These are phyloP conservation scores for Hypoxylon lenormandii DNA, from an alignment of 495 filamentous ascomycete species.

Conservation along the genomic window DNA sequence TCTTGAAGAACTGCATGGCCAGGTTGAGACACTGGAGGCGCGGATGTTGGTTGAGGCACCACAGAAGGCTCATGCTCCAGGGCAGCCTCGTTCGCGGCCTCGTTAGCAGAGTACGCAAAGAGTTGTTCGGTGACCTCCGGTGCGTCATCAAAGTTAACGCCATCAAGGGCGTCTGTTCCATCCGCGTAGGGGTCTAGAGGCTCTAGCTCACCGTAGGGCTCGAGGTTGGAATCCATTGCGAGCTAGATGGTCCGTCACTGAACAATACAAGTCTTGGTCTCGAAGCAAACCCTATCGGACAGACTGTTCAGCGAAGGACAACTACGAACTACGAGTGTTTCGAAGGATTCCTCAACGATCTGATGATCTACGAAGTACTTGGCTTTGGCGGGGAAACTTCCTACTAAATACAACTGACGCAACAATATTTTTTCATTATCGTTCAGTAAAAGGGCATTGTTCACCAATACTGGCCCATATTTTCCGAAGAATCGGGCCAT, in stretches of 20 bases:
- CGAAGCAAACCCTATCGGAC: conserved; percentile 22
- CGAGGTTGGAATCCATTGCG: neutral
- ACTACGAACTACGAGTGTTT: neutral
- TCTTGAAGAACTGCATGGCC: neutral
- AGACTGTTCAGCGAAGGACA: conserved; percentile 18
- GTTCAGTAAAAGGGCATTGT: conserved; percentile 20
- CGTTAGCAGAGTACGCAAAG: neutral
- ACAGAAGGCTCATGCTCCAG: too few species aligned
- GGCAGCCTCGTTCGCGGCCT: too few species aligned
- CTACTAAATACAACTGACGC: conserved; percentile 2
- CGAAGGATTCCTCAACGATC: too few species aligned
- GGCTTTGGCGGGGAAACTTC: neutral
- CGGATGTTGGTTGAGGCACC: too few species aligned
- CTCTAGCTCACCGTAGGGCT: conserved; percentile 11
- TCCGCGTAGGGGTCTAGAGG: neutral
- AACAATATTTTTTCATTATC: neutral
- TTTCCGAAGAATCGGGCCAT: neutral
- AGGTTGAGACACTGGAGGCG: neutral
- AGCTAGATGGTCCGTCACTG: conserved; percentile 11
- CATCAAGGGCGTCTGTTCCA: neutral
- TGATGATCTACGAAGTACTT: too few species aligned
- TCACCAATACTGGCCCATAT: neutral
- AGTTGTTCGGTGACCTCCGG: neutral
- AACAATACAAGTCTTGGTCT: conserved; percentile 11
- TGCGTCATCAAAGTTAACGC: conserved; percentile 9